These are phyloP conservation scores for Scutellaria galericulata DNA, from an alignment of 257 asterid species.

Conservation along the genomic window DNA sequence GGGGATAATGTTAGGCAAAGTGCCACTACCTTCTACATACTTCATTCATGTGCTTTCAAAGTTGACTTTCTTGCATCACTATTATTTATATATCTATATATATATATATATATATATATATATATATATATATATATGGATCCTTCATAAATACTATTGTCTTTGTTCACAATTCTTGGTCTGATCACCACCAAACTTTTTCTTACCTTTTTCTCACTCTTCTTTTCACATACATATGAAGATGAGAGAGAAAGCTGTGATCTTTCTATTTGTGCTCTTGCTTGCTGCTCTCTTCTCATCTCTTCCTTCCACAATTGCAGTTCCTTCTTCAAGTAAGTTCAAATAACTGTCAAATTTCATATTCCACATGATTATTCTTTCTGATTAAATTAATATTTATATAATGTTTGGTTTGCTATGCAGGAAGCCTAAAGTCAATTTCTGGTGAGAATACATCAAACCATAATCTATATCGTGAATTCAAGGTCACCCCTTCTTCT, in stretches of 20 bases:
- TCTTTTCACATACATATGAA: constrained; percentile 4
- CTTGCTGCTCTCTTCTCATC: constrained; percentile 36
- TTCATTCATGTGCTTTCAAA: not conserved
- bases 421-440: constrained; percentile 49
- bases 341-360: no score
- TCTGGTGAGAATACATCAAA: constrained; percentile 19
- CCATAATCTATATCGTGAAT: constrained; percentile 32
- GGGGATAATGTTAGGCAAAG: constrained; percentile 50
- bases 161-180: constrained; percentile 3
- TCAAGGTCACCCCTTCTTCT: constrained; percentile 35
- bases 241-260: constrained; percentile 29
- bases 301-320: constrained; percentile 35
- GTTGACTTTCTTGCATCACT: constrained; percentile 17
- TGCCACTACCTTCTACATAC: constrained; percentile 29
- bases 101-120: not conserved
- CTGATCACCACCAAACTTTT: not conserved
- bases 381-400: not conserved
- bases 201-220: not conserved
- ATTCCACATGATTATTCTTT: no score
- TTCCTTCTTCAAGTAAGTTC: constrained; percentile 55
- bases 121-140: not conserved
- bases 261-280: constrained; percentile 28
- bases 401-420: not conserved
- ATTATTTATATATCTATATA: not conserved
- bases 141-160: constrained; percentile 3